phyloP scores from a whole-genome alignment of 345 rosid species.

The Reutealis trisperma region DNA sequence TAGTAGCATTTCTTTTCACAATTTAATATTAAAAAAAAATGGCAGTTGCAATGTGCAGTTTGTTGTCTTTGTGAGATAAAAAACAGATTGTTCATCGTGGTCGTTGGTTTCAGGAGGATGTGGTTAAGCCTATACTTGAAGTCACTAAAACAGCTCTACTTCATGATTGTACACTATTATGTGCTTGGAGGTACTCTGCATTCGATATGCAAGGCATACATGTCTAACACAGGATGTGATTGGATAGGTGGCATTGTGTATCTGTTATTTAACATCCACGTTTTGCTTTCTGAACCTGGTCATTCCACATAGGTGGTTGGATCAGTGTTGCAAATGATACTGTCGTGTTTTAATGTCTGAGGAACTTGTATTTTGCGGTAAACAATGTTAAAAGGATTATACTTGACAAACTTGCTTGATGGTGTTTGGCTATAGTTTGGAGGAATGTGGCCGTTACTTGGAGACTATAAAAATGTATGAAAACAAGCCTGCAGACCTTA shows the following conservation, averaged over 20 bases:
- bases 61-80: neutral
- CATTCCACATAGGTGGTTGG: neutral
- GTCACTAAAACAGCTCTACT: constrained; percentile 79
- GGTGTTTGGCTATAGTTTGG: constrained; percentile 55
- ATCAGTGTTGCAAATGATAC: neutral
- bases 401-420: neutral
- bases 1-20: neutral
- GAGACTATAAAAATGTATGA: constrained; percentile 94
- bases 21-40: neutral
- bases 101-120: constrained; percentile 62
- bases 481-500: constrained; percentile 93
- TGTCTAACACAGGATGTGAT: neutral
- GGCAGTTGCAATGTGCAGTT: neutral
- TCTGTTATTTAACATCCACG: neutral
- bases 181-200: constrained; percentile 74
- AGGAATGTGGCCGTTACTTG: constrained; percentile 95
- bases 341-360: neutral
- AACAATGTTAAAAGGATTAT: constrained; percentile 2
- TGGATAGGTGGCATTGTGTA: neutral
- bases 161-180: constrained; percentile 85
- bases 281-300: neutral
- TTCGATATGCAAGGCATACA: neutral
- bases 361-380: neutral
- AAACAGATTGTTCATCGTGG: constrained; percentile 1
- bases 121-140: constrained; percentile 74